Evolutionary conservation across 1,284 basidiomycete genomes (phyloP).

Genomic region (Tremellales sp.): DNA sequence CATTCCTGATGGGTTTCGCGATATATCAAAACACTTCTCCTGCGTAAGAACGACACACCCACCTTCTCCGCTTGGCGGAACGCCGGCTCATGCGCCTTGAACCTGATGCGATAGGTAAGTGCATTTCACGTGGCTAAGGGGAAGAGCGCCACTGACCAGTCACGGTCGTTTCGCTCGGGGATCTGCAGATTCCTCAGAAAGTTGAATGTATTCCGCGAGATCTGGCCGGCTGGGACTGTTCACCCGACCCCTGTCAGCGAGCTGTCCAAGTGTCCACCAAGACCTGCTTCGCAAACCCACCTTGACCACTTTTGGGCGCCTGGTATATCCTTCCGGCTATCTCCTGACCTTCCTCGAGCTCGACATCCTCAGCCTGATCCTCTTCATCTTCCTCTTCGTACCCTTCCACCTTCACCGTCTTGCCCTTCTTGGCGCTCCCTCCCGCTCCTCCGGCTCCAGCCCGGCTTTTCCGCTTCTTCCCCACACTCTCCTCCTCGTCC

Average conservation of each 20-base stretch:
- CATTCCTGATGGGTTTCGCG: conserved; percentile 57
- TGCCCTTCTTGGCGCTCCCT: conserved; percentile 14
- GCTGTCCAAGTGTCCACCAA: not conserved
- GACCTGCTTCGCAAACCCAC: conserved; percentile 49
- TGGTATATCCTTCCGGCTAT: conserved; percentile 49
- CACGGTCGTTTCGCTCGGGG: conserved; percentile 75
- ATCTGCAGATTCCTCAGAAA: conserved; percentile 69
- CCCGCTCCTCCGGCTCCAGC: conserved; percentile 8
- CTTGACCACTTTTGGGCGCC: conserved; percentile 74
- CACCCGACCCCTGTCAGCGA: not conserved
- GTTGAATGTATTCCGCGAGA: conserved; percentile 76
- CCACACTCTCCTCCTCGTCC: conserved; percentile 16
- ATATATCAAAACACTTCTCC: not conserved
- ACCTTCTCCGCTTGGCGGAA: conserved; percentile 71
- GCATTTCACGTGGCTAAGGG: not conserved
- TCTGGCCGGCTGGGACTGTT: conserved; percentile 73
- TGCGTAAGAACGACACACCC: not conserved
- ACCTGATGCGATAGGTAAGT: no score
- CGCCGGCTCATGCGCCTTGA: conserved; percentile 60
- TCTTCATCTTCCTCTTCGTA: conserved; percentile 41
- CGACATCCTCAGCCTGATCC: conserved; percentile 56
- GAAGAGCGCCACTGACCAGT: conserved; percentile 67
- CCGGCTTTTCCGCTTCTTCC: conserved; percentile 8
- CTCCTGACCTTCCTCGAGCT: conserved; percentile 59
- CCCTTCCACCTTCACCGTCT: conserved; percentile 29